Percentiles rank a stretch among this genome's conserved stretches.
Conservation (phyloP, 1,284 basidiomycete genomes). For the Exobasidium rhododendri region DNA sequence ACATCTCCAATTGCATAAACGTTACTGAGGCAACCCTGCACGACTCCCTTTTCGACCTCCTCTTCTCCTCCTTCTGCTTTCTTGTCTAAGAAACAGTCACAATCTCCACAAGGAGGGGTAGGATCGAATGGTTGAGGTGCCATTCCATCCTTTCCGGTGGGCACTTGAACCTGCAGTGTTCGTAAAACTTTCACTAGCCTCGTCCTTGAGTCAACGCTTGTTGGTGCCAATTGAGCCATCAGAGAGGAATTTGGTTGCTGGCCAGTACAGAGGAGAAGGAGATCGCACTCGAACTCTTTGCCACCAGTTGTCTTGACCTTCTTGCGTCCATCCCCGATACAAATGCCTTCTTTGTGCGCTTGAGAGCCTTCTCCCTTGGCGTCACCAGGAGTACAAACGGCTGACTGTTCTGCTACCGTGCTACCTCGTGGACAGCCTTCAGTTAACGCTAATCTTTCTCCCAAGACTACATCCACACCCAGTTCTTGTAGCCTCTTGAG, state of each 20-base stretch:
- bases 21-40: constrained; percentile 25
- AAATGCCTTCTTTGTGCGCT: constrained; percentile 35
- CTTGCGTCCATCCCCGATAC: constrained; percentile 35
- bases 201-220: constrained; percentile 42
- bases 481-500: constrained; percentile 37
- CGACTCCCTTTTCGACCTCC: constrained; percentile 8
- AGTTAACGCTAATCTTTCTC: constrained; percentile 47
- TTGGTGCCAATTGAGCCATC: constrained; percentile 43
- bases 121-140: constrained; percentile 28
- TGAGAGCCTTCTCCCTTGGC: constrained; percentile 35
- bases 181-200: constrained; percentile 43
- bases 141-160: constrained; percentile 16
- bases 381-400: constrained; percentile 28
- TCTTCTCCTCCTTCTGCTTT: constrained; percentile 28
- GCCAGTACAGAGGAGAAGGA: constrained; percentile 52
- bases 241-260: constrained; percentile 51
- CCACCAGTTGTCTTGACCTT: constrained; percentile 48
- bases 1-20: constrained; percentile 53
- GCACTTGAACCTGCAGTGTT: constrained; percentile 46
- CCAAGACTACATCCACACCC: constrained; percentile 49
- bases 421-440: constrained; percentile 49
- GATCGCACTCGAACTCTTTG: constrained; percentile 43
- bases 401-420: constrained; percentile 19
- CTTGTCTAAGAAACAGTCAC: constrained; percentile 54
- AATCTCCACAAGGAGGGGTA: constrained; percentile 49